These are phyloP conservation scores for Colletotrichum sp. DNA, from an alignment of 2,329 filamentous ascomycete species.

Conservation along the genomic window DNA sequence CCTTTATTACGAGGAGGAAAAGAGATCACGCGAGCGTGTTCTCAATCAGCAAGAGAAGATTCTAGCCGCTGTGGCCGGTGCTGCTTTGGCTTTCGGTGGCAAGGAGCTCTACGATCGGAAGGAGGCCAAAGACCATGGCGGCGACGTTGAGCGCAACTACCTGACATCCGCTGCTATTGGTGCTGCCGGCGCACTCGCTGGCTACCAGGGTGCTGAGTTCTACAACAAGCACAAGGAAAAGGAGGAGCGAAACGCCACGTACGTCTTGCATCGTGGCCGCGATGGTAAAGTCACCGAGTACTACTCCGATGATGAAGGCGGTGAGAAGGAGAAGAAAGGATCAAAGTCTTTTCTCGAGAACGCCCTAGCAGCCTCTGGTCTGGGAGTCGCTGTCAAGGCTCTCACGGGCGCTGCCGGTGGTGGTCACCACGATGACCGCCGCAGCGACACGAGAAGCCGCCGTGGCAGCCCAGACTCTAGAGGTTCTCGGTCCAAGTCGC, in stretches of 20 bases:
- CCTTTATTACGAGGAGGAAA: constrained; percentile 61
- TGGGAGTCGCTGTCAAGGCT: constrained; percentile 66
- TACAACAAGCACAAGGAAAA: constrained; percentile 65
- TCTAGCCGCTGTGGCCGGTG: constrained; percentile 68
- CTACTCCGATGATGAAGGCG: constrained; percentile 61
- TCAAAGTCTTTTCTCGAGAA: constrained; percentile 69
- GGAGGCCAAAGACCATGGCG: constrained; percentile 57
- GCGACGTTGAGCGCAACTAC: constrained; percentile 60
- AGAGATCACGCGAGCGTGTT: constrained; percentile 51
- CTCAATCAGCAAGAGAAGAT: constrained; percentile 70
- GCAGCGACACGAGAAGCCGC: constrained; percentile 32
- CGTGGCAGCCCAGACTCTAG: constrained; percentile 41
- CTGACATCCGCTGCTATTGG: constrained; percentile 66
- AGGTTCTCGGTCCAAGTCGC: constrained; percentile 59
- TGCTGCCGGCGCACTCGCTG: constrained; percentile 67
- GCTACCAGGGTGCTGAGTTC: constrained; percentile 66
- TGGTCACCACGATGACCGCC: constrained; percentile 46
- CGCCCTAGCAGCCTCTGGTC: constrained; percentile 65
- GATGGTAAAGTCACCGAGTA: constrained; percentile 58
- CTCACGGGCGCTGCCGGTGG: constrained; percentile 55
- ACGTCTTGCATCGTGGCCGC: constrained; percentile 57
- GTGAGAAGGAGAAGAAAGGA: constrained; percentile 60
- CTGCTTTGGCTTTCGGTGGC: constrained; percentile 66
- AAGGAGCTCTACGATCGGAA: constrained; percentile 71
- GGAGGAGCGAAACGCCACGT: constrained; percentile 59